A percentile compares a stretch with the other conserved stretches of the same genome.
phyloP scores from a whole-genome alignment of 2,329 filamentous ascomycete genomes.

The Verticillium nonalfalfae region DNA sequence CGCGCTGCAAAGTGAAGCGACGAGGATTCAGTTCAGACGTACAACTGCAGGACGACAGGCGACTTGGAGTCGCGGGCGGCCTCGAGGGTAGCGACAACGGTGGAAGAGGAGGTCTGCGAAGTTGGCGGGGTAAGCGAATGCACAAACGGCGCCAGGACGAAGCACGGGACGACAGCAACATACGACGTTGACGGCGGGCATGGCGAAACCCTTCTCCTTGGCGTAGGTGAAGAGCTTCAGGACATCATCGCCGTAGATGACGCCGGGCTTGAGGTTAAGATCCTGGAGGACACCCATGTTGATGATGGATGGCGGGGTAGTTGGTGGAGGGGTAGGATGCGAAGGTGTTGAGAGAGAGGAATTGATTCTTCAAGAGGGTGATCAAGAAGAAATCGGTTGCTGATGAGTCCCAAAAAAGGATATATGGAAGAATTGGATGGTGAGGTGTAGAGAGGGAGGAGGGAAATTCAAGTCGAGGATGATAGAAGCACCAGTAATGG shows the following conservation, averaged over 20 bases:
- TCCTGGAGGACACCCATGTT: constrained; percentile 27
- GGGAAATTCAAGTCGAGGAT: background rate
- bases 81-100: constrained; percentile 81
- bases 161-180: background rate
- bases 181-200: constrained; percentile 80
- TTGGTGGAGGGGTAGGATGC: background rate
- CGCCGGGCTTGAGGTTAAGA: constrained; percentile 45
- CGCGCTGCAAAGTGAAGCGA: background rate
- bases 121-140: background rate
- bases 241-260: constrained; percentile 49
- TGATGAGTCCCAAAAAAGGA: background rate
- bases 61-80: constrained; percentile 88
- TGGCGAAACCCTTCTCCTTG: constrained; percentile 80
- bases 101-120: constrained; percentile 65
- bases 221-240: constrained; percentile 78
- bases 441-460: background rate
- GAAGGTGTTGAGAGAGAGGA: background rate
- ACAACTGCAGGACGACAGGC: constrained; percentile 84
- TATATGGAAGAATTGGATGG: background rate
- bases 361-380: too few relatives aligned
- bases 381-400: background rate
- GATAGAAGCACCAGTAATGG: background rate
- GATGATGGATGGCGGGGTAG: constrained; percentile 1
- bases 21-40: background rate
- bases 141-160: background rate